These are phyloP conservation scores for Alternaria rosae DNA, from an alignment of 2,329 filamentous ascomycete species.

Conservation along the genomic window DNA sequence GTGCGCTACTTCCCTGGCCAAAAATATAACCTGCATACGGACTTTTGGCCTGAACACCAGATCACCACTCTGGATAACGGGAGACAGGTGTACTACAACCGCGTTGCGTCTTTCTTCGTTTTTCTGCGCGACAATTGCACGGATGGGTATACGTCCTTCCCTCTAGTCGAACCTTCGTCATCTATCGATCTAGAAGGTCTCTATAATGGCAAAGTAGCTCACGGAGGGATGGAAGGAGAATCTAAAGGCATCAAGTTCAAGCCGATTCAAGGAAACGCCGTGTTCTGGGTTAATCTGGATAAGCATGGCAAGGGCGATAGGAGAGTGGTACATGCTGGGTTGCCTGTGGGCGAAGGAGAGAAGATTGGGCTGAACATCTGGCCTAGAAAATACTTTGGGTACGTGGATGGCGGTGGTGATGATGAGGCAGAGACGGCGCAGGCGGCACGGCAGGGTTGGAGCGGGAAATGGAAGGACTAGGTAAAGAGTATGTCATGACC, in stretches of 20 bases:
- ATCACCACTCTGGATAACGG: conserved; percentile 19
- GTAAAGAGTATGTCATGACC: neutral
- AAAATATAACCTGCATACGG: conserved; percentile 37
- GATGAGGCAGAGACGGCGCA: neutral
- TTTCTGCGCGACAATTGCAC: conserved; percentile 35
- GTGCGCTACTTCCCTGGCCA: conserved; percentile 33
- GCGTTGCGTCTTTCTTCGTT: conserved; percentile 35
- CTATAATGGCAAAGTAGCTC: conserved; percentile 21
- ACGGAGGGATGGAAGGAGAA: conserved; percentile 24
- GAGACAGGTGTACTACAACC: conserved; percentile 25
- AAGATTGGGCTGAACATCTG: conserved; percentile 70
- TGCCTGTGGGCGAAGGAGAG: conserved; percentile 61
- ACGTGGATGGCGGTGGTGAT: neutral
- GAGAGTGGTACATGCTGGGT: conserved; percentile 63
- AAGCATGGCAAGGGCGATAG: conserved; percentile 49
- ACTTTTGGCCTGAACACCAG: conserved; percentile 36
- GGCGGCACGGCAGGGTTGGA: conserved; percentile 9
- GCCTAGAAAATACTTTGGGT: conserved; percentile 44
- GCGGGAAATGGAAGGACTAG: conserved; percentile 21
- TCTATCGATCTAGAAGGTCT: conserved; percentile 7
- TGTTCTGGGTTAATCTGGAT: conserved; percentile 67
- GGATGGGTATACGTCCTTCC: conserved; percentile 35
- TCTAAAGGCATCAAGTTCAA: conserved; percentile 58
- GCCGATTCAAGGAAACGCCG: conserved; percentile 62
- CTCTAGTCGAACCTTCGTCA: conserved; percentile 19